phyloP scores from a whole-genome alignment of 2,329 filamentous ascomycete genomes.

The Capronia epimyces region DNA sequence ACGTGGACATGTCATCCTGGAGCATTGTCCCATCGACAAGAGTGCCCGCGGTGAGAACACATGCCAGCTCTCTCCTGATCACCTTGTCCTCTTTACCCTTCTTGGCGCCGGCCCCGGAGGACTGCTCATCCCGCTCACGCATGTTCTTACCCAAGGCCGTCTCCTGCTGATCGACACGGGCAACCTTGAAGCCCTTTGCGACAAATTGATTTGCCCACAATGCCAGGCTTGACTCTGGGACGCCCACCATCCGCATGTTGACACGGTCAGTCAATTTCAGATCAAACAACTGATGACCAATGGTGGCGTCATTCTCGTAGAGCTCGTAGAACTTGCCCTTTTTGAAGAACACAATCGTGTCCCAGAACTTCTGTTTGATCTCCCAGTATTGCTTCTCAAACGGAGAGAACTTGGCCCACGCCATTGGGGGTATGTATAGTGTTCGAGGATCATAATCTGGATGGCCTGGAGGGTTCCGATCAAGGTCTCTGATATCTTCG shows the following conservation, averaged over 20 bases:
- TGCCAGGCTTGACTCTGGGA: slow-evolving; percentile 90
- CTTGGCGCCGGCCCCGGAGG: slow-evolving; percentile 34
- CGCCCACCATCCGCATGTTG: slow-evolving; percentile 99
- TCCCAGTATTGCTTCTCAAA: slow-evolving; percentile 99
- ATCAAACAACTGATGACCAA: slow-evolving; percentile 94
- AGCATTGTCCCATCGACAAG: slow-evolving; percentile 95
- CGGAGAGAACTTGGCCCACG: slow-evolving; percentile 77
- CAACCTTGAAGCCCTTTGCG: slow-evolving; percentile 95
- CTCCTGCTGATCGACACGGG: slow-evolving; percentile 93
- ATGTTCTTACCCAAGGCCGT: slow-evolving; percentile 95
- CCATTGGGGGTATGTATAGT: slow-evolving; percentile 77
- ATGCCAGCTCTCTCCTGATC: slow-evolving; percentile 83
- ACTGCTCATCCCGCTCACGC: slow-evolving; percentile 73
- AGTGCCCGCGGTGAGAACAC: slow-evolving; percentile 85
- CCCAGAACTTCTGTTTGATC: slow-evolving; percentile 97
- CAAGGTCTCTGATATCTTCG: slow-evolving; percentile 76
- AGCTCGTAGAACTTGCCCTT: slow-evolving; percentile 99
- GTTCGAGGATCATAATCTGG: slow-evolving; percentile 88
- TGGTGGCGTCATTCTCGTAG: slow-evolving; percentile 94
- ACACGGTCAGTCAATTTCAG: slow-evolving; percentile 95
- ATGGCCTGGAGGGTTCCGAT: slow-evolving; percentile 69
- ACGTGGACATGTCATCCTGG: slow-evolving; percentile 95
- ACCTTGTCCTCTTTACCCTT: slow-evolving; percentile 77
- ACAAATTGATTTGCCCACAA: slow-evolving; percentile 98
- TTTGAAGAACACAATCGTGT: slow-evolving; percentile 98